Conservation (phyloP, 345 rosid species). For the Balakata baccata region DNA sequence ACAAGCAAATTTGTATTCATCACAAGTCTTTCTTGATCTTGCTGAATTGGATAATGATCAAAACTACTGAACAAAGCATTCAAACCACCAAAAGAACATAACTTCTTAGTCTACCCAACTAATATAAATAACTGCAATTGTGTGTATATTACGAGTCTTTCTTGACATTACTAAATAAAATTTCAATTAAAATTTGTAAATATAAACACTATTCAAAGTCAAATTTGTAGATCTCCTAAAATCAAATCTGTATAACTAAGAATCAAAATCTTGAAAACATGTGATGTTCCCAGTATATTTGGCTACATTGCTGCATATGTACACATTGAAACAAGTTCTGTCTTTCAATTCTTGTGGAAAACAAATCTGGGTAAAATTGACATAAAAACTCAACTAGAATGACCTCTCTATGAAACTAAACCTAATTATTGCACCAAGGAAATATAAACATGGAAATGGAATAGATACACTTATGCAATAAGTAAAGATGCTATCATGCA, state of each 20-base stretch:
- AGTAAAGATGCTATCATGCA: neutral
- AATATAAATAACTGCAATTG: neutral
- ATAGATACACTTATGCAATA: neutral
- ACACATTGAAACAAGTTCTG: neutral
- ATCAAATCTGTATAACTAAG: neutral
- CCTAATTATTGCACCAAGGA: neutral
- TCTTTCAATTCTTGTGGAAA: neutral
- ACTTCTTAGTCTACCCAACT: neutral
- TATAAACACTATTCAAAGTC: neutral
- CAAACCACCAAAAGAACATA: neutral
- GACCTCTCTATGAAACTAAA: neutral
- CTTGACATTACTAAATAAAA: neutral
- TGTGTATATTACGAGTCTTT: neutral
- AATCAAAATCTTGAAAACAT: neutral
- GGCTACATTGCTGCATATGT: neutral
- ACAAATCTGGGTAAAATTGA: neutral
- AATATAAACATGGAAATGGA: neutral
- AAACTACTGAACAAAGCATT: neutral
- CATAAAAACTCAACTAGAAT: neutral
- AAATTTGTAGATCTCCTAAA: neutral
- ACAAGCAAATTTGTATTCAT: neutral
- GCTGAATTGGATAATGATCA: neutral
- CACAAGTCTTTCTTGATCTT: neutral
- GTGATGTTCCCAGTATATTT: neutral
- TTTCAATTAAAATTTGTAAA: neutral